These are phyloP conservation scores for Hamigera avellanea DNA, from an alignment of 495 filamentous ascomycete genomes.

Conservation along the genomic window DNA sequence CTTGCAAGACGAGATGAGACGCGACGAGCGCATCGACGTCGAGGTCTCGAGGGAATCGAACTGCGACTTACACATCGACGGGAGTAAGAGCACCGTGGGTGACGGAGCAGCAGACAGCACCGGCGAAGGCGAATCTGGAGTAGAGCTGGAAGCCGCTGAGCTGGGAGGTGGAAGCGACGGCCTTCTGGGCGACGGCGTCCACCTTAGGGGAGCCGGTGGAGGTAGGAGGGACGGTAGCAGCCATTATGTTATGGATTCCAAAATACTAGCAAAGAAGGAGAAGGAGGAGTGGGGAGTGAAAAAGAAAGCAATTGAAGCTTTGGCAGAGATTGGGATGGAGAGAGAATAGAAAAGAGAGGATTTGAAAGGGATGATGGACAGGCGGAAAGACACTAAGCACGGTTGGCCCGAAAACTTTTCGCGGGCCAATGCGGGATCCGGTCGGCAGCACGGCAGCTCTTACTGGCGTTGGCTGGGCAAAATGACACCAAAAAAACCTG, in stretches of 20 bases:
- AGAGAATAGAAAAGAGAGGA: slow-evolving; percentile 15
- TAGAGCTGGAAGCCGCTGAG: slow-evolving; percentile 48
- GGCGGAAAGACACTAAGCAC: slow-evolving; percentile 7
- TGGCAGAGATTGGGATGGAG: slow-evolving; percentile 9
- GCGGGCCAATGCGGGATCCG: slow-evolving; percentile 23
- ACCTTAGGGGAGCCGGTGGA: slow-evolving; percentile 28
- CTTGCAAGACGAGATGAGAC: background rate
- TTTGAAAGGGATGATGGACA: slow-evolving; percentile 25
- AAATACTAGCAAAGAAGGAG: slow-evolving; percentile 3
- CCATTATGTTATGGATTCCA: slow-evolving; percentile 25
- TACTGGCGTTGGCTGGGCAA: too few relatives aligned
- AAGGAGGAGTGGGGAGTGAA: slow-evolving; percentile 8
- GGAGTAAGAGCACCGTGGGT: slow-evolving; percentile 89
- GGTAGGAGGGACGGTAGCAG: slow-evolving; percentile 21
- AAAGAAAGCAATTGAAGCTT: slow-evolving; percentile 12
- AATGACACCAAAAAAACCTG: too few relatives aligned
- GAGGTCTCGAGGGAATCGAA: background rate
- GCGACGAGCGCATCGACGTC: background rate
- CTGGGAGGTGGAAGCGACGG: slow-evolving; percentile 27
- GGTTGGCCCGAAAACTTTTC: slow-evolving; percentile 30
- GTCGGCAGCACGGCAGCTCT: background rate
- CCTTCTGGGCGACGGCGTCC: slow-evolving; percentile 16
- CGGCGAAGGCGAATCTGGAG: slow-evolving; percentile 82
- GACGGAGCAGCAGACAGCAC: slow-evolving; percentile 87
- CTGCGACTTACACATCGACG: slow-evolving; percentile 81